These are phyloP conservation scores for Neoascochyta sp. DNA, from an alignment of 2,329 filamentous ascomycete species.

Conservation along the genomic window DNA sequence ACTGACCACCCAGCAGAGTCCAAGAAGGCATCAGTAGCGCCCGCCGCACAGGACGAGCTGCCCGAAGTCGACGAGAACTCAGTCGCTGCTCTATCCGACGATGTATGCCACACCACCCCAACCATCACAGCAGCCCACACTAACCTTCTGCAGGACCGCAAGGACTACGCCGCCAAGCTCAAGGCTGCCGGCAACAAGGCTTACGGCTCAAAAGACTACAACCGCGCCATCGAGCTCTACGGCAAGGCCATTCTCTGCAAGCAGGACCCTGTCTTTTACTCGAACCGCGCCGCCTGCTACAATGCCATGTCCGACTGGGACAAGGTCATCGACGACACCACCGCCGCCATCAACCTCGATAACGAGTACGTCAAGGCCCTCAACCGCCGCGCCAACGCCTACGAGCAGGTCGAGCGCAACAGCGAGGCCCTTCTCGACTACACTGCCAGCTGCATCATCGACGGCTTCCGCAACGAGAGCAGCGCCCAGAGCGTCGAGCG, in stretches of 20 bases:
- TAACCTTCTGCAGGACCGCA: constrained; percentile 63
- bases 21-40: constrained; percentile 37
- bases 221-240: constrained; percentile 90
- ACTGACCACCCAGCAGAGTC: constrained; percentile 23
- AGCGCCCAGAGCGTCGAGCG: constrained; percentile 89
- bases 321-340: constrained; percentile 95
- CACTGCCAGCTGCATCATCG: constrained; percentile 98
- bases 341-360: constrained; percentile 87
- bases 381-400: constrained; percentile 93
- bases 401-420: constrained; percentile 86
- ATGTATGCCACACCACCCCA: constrained; percentile 21
- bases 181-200: constrained; percentile 96
- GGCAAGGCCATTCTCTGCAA: constrained; percentile 95
- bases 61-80: constrained; percentile 49
- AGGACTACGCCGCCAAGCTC: constrained; percentile 82
- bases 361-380: constrained; percentile 96
- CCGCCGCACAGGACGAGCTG: constrained; percentile 44
- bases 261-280: constrained; percentile 96
- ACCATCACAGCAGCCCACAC: neutral
- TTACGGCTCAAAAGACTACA: constrained; percentile 90
- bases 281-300: constrained; percentile 95
- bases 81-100: constrained; percentile 44
- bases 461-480: constrained; percentile 88
- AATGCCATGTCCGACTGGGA: constrained; percentile 92
- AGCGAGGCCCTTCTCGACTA: constrained; percentile 96